Evolutionary conservation across 352 stramenopile species (phyloP).

Genomic region (Globisporangium nunn): DNA sequence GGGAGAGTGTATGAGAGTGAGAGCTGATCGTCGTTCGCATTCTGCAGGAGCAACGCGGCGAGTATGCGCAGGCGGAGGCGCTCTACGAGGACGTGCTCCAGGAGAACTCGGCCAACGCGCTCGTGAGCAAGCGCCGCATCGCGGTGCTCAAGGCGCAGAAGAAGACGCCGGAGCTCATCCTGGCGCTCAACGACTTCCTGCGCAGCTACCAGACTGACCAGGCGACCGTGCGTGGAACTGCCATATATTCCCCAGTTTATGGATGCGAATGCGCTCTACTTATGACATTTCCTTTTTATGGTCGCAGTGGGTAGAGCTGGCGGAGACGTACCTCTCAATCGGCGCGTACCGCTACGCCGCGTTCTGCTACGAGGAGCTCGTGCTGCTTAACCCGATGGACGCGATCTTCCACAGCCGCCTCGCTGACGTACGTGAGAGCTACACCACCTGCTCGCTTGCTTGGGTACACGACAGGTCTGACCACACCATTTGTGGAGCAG

Average conservation of each 20-base stretch:
- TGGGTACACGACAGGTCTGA: too few species aligned
- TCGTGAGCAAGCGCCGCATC: conserved; percentile 62
- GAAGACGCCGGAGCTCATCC: conserved; percentile 43
- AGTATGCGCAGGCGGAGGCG: conserved; percentile 46
- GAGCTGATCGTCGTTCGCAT: neutral
- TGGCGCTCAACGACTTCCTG: conserved; percentile 51
- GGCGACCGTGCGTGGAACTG: conserved; percentile 24
- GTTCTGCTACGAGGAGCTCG: conserved; percentile 73
- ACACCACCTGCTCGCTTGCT: too few species aligned
- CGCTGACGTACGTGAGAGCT: conserved; percentile 31
- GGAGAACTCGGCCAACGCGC: conserved; percentile 47
- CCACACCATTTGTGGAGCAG: conserved; percentile 8
- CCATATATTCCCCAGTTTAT: too few species aligned
- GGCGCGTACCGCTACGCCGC: conserved; percentile 48
- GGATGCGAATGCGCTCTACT: too few species aligned
- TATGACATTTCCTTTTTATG: too few species aligned
- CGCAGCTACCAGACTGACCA: conserved; percentile 54
- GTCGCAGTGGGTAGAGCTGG: conserved; percentile 53
- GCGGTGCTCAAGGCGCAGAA: conserved; percentile 59
- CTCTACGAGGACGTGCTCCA: conserved; percentile 55
- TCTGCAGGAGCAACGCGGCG: conserved; percentile 31
- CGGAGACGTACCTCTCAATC: conserved; percentile 44
- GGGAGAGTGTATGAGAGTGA: neutral
- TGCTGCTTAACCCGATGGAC: conserved; percentile 64
- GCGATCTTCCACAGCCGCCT: conserved; percentile 54